Evolutionary conservation across 768 basidiomycete species (phyloP).

Genomic region (Wakefieldia striispora): DNA sequence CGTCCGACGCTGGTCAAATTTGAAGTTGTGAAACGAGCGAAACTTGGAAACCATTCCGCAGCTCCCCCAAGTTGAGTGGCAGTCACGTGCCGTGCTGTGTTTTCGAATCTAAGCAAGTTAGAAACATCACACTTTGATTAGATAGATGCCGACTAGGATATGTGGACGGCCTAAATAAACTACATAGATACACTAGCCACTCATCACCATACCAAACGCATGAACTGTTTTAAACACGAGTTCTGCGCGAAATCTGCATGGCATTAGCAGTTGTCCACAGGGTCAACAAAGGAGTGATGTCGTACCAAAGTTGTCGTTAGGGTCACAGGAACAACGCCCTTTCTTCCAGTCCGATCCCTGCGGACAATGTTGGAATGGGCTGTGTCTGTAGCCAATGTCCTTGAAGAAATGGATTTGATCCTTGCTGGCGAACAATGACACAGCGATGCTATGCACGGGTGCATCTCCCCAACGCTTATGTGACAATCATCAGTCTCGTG

Average conservation of each 20-base stretch:
- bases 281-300: background rate
- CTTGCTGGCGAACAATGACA: conserved; percentile 82
- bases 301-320: conserved; percentile 70
- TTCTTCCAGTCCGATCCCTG: conserved; percentile 68
- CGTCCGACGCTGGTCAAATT: too few relatives aligned
- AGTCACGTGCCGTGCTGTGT: background rate
- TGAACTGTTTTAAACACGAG: conserved; percentile 28
- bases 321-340: conserved; percentile 88
- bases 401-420: conserved; percentile 94
- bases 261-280: conserved; percentile 3
- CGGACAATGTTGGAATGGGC: conserved; percentile 93
- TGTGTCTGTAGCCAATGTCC: conserved; percentile 90
- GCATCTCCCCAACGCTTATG: conserved; percentile 90
- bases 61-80: background rate
- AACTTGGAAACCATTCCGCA: background rate
- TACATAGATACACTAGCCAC: background rate
- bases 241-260: conserved; percentile 25
- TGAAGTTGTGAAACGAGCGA: too few relatives aligned
- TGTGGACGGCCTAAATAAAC: background rate
- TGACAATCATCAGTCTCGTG: conserved; percentile 1
- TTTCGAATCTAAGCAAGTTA: too few relatives aligned
- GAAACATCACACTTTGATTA: too few relatives aligned
- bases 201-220: conserved; percentile 24
- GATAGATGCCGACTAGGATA: background rate
- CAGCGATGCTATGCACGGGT: conserved; percentile 87